Conservation (phyloP, 208 protist genomes). For the Eutreptiella sp. region DNA sequence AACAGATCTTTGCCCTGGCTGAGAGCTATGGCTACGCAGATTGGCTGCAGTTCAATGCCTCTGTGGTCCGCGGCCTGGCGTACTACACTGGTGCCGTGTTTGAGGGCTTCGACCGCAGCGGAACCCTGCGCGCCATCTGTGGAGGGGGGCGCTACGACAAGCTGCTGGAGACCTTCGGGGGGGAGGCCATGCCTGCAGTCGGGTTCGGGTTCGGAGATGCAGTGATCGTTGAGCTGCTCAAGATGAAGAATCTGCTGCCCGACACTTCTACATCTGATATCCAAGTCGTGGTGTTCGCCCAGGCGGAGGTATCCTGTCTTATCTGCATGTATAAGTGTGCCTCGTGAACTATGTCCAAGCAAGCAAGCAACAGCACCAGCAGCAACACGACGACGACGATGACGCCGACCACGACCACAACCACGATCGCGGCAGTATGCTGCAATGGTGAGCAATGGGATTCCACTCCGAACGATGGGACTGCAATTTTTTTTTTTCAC, state of each 20-base stretch:
- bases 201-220: constrained; percentile 93
- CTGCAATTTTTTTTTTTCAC: too few species aligned
- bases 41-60: constrained; percentile 84
- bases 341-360: neutral
- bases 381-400: constrained; percentile 62
- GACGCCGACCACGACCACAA: too few species aligned
- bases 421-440: too few species aligned
- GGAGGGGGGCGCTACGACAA: constrained; percentile 90
- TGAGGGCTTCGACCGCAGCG: constrained; percentile 81
- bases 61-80: constrained; percentile 83
- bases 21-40: constrained; percentile 83
- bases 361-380: neutral
- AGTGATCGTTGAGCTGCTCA: constrained; percentile 86
- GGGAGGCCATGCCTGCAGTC: constrained; percentile 73
- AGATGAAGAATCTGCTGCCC: constrained; percentile 73
- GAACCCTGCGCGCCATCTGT: constrained; percentile 85
- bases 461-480: too few species aligned
- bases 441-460: too few species aligned
- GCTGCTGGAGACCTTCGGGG: constrained; percentile 83
- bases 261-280: constrained; percentile 2
- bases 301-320: neutral
- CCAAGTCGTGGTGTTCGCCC: too few species aligned
- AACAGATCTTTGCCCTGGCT: constrained; percentile 67
- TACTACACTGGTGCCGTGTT: constrained; percentile 95
- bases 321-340: neutral